These are phyloP conservation scores for Candida ortonii DNA, from an alignment of 805 yeast species.

Conservation along the genomic window DNA sequence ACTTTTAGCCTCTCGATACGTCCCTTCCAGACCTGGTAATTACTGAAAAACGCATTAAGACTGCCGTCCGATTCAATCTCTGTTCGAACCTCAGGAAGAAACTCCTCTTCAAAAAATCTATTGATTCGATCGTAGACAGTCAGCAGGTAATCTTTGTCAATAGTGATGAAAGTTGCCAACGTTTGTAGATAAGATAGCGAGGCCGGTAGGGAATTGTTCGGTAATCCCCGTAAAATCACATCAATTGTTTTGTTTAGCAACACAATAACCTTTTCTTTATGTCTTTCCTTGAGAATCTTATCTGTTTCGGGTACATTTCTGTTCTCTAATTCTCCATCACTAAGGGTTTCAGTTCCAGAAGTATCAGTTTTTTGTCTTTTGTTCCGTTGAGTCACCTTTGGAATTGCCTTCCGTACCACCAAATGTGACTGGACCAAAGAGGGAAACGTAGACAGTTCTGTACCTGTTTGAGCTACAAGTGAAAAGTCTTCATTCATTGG, in stretches of 20 bases:
- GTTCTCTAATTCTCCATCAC: no score
- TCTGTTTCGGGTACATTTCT: background rate
- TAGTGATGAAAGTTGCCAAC: constrained; percentile 7
- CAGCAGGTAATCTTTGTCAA: constrained; percentile 8
- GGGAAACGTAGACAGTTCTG: no score
- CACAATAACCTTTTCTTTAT: background rate
- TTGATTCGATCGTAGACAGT: constrained; percentile 9
- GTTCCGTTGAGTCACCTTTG: no score
- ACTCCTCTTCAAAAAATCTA: constrained; percentile 9
- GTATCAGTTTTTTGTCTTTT: no score
- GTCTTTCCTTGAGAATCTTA: background rate
- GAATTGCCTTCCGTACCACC: no score
- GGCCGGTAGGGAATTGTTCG: constrained; percentile 7
- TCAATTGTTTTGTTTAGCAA: constrained; percentile 10
- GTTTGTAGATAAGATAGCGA: constrained; percentile 13
- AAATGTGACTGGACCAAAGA: no score
- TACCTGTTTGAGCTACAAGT: no score
- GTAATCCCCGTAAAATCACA: constrained; percentile 11
- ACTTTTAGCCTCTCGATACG: constrained; percentile 9
- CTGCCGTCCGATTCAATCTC: constrained; percentile 2
- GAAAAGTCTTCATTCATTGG: no score
- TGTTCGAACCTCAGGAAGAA: constrained; percentile 8
- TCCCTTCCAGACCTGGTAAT: constrained; percentile 15
- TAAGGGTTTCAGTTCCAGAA: no score
- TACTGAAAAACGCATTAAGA: constrained; percentile 3